These are phyloP conservation scores for Kodamaea derodonti DNA, from an alignment of 1,139 yeast genomes.

Conservation along the genomic window DNA sequence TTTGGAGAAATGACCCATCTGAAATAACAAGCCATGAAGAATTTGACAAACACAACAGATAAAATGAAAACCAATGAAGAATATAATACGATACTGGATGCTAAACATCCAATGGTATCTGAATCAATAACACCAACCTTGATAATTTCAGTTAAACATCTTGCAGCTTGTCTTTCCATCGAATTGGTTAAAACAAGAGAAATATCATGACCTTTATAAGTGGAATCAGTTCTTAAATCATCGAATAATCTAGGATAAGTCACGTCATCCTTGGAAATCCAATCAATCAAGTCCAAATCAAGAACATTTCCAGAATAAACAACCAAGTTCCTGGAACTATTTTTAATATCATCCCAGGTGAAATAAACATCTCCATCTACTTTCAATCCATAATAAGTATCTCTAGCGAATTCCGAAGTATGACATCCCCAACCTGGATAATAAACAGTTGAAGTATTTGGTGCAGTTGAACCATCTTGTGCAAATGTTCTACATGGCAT, in stretches of 20 bases:
- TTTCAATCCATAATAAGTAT: slow-evolving; percentile 58
- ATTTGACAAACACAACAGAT: slow-evolving; percentile 72
- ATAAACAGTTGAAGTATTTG: slow-evolving; percentile 57
- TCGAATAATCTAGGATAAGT: slow-evolving; percentile 72
- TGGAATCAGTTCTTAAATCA: slow-evolving; percentile 50
- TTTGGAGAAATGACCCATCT: slow-evolving; percentile 73
- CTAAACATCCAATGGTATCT: slow-evolving; percentile 93
- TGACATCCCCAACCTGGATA: slow-evolving; percentile 92
- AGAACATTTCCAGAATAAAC: slow-evolving; percentile 87
- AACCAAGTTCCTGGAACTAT: slow-evolving; percentile 69
- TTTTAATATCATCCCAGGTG: slow-evolving; percentile 82
- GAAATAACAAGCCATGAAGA: slow-evolving; percentile 82
- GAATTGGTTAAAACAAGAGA: slow-evolving; percentile 72
- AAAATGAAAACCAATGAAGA: slow-evolving; percentile 81
- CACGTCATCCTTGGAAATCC: slow-evolving; percentile 68
- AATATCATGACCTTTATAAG: slow-evolving; percentile 73
- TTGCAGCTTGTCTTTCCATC: slow-evolving; percentile 65
- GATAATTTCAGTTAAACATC: slow-evolving; percentile 81
- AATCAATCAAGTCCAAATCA: slow-evolving; percentile 70
- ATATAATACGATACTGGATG: slow-evolving; percentile 77
- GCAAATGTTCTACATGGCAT: slow-evolving; percentile 81
- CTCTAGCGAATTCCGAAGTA: slow-evolving; percentile 66
- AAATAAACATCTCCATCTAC: slow-evolving; percentile 75
- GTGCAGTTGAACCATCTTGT: slow-evolving; percentile 66
- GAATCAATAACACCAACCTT: slow-evolving; percentile 89